A percentile compares a stretch with the other conserved stretches of the same genome.
Conservation (phyloP, 352 stramenopile genomes). For the Globisporangium irregulare region DNA sequence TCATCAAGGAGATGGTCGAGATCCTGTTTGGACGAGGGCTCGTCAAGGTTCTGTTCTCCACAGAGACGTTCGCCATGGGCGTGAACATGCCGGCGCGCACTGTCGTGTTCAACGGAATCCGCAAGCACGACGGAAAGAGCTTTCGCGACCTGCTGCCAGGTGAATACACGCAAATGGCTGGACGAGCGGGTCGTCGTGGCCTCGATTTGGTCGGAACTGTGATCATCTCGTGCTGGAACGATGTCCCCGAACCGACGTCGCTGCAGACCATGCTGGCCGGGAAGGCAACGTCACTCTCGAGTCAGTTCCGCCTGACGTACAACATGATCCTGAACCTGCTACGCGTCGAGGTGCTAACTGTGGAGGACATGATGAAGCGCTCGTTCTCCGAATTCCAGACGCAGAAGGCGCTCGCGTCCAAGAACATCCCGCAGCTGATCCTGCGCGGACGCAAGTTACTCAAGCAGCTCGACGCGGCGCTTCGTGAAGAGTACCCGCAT, state of each 20-base stretch:
- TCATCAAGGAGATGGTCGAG: conserved; percentile 99
- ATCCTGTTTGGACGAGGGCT: conserved; percentile 97
- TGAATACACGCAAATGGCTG: conserved; percentile 97
- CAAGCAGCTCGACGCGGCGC: conserved; percentile 41
- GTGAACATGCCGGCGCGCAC: conserved; percentile 99
- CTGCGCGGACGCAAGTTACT: conserved; percentile 55
- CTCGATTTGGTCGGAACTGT: conserved; percentile 96
- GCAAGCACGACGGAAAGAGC: conserved; percentile 96
- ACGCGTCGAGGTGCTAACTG: conserved; percentile 84
- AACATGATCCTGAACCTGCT: conserved; percentile 98
- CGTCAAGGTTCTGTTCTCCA: conserved; percentile 98
- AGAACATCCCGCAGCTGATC: conserved; percentile 76
- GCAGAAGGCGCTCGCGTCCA: conserved; percentile 81
- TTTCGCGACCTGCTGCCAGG: conserved; percentile 88
- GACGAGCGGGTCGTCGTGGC: conserved; percentile 94
- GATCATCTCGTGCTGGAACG: conserved; percentile 96
- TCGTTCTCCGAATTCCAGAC: conserved; percentile 96
- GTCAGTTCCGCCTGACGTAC: conserved; percentile 98
- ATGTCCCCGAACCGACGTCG: conserved; percentile 95
- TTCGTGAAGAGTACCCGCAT: conserved; percentile 63
- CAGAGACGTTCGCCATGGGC: conserved; percentile 99
- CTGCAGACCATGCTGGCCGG: conserved; percentile 95
- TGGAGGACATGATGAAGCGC: conserved; percentile 97
- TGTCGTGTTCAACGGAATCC: conserved; percentile 97
- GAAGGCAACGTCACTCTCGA: conserved; percentile 92